These are phyloP conservation scores for Coniochaeta sp. DNA, from an alignment of 2,329 filamentous ascomycete species.

Conservation along the genomic window DNA sequence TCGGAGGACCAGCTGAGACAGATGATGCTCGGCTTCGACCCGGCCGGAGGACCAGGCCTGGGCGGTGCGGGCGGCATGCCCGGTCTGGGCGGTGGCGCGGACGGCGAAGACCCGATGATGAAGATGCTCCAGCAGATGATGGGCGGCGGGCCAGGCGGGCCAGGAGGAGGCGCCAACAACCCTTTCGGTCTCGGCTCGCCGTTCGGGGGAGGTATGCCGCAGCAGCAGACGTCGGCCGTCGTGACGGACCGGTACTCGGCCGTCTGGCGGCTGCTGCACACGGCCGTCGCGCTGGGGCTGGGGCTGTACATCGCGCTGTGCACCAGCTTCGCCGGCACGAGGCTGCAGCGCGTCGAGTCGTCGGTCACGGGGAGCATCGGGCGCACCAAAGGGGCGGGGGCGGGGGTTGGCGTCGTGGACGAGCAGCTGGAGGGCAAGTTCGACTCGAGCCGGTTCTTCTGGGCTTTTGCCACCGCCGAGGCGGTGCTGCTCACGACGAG, in stretches of 20 bases:
- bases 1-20: slow-evolving; percentile 57
- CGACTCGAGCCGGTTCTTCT: slow-evolving; percentile 54
- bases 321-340: slow-evolving; percentile 62
- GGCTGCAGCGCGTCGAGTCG: slow-evolving; percentile 45
- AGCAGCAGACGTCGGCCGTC: slow-evolving; percentile 18
- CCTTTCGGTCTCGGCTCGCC: slow-evolving; percentile 13
- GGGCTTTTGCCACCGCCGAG: slow-evolving; percentile 74
- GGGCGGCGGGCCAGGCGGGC: slow-evolving; percentile 24
- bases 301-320: slow-evolving; percentile 63
- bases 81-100: slow-evolving; percentile 19
- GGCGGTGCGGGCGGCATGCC: slow-evolving; percentile 15
- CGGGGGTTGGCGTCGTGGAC: slow-evolving; percentile 7
- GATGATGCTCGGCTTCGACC: slow-evolving; percentile 55
- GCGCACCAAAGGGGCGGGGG: slow-evolving; percentile 8
- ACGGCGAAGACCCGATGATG: slow-evolving; percentile 58
- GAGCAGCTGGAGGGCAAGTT: slow-evolving; percentile 13
- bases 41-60: slow-evolving; percentile 11
- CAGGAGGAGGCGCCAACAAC: slow-evolving; percentile 23
- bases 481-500: slow-evolving; percentile 63
- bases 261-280: slow-evolving; percentile 69
- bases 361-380: slow-evolving; percentile 22
- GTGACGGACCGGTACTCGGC: slow-evolving; percentile 30
- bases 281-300: slow-evolving; percentile 61
- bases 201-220: slow-evolving; percentile 8
- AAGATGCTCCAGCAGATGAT: slow-evolving; percentile 69